Evolutionary conservation across 352 stramenopile genomes (phyloP), one percentile per base, ranked within the genome.

Genomic region (Blastocystis sp.): DNA sequence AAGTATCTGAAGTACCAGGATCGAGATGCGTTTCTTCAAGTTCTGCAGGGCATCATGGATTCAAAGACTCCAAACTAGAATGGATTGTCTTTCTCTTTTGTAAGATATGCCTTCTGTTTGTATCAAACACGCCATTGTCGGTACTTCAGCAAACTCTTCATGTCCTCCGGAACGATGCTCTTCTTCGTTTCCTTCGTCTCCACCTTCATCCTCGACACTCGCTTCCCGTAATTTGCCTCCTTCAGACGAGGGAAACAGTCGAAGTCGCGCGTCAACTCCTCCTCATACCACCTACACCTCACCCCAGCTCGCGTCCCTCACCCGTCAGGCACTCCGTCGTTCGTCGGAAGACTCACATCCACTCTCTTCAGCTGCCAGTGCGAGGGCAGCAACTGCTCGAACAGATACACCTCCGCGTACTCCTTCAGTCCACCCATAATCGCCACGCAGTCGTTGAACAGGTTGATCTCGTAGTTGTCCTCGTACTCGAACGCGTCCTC

Each of bases 401-500:
- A 50, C 31, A 81, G 65, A 37, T 81, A 81, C 39, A 37, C 60
- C 45, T 81, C 71, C 4, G 71, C 71, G 24, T 67, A 67, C 26
- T 66, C 26, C 35, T 59, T 50, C 71, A 81, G 16, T 2, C 71
- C 45, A n/a, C 31, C 13, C 19, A 39, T 21, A 1, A 81, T 21
- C n/a, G 26, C 45, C 13, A 81, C 41, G 39, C 71, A 81, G 50
- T 81, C 71, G 39, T 81, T 81, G 39, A 81, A 81, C n/a, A 81
- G 41, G 37, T 81, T 81, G 37, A 81, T 65, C 41, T 81, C 71
- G 29, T 81, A 81, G 61, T 81, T 81, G 71, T 81, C 71, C 50
- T 81, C 71, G 60, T 81, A 81, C 60, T 81, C 71, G 39, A 81
- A 81, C 21, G 71, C 71, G 39, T 81, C 71, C 29, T 81, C 71